Evolutionary conservation across 257 asterid species (phyloP).

Genomic region (Cynanchum wilfordii): DNA sequence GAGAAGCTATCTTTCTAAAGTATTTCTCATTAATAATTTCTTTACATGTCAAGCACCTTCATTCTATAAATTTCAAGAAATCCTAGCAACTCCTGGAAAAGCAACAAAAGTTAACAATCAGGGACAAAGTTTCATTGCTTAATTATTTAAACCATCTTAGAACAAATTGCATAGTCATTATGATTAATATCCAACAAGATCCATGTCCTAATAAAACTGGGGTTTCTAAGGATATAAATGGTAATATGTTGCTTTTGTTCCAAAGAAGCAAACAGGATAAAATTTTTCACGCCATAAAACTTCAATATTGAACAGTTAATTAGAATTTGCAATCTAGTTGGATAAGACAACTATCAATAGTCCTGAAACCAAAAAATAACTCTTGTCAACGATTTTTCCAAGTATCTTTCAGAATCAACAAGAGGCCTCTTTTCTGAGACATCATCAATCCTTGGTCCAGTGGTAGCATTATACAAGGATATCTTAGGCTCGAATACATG

Average conservation of each 20-base stretch:
- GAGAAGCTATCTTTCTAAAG: not conserved
- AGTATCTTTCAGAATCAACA: not conserved
- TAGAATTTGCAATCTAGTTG: not conserved
- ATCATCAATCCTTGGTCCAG: not conserved
- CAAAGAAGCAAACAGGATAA: not conserved
- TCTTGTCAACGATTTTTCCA: too few species aligned
- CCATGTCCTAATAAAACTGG: not conserved
- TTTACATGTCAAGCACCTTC: not conserved
- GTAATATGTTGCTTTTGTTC: not conserved
- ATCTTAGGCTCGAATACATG: not conserved
- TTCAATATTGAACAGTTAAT: not conserved
- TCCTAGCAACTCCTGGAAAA: not conserved
- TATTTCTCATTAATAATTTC: not conserved
- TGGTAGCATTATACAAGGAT: not conserved
- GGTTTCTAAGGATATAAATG: not conserved
- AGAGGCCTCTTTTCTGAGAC: not conserved
- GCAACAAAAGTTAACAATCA: not conserved
- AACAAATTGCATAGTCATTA: not conserved
- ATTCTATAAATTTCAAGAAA: not conserved
- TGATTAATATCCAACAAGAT: not conserved
- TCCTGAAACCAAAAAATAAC: not conserved
- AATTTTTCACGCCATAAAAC: not conserved
- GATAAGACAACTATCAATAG: not conserved
- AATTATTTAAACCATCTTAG: not conserved
- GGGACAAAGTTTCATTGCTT: not conserved